Percentiles rank a stretch among this genome's conserved stretches.
Evolutionary conservation across 495 filamentous ascomycete genomes (phyloP).

Genomic region (Oleoguttula mirabilis): DNA sequence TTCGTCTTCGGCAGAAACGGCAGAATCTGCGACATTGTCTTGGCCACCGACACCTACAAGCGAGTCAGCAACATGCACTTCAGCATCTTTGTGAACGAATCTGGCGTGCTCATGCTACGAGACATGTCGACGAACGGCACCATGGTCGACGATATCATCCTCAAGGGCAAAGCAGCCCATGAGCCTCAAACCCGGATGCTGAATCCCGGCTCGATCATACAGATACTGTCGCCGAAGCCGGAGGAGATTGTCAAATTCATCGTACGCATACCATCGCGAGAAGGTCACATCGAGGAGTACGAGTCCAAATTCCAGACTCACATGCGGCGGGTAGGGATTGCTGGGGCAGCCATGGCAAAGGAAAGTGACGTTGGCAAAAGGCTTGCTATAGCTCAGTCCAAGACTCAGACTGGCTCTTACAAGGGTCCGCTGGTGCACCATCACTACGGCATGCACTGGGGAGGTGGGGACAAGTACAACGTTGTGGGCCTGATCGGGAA

Average conservation of each 20-base stretch:
- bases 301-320: conserved; percentile 46
- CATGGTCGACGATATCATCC: conserved; percentile 55
- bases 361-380: neutral
- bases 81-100: conserved; percentile 70
- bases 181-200: conserved; percentile 46
- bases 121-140: conserved; percentile 92
- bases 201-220: conserved; percentile 57
- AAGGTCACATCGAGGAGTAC: conserved; percentile 48
- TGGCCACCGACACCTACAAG: conserved; percentile 40
- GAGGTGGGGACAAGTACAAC: conserved; percentile 72
- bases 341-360: conserved; percentile 5
- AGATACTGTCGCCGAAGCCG: conserved; percentile 43
- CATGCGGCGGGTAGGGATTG: conserved; percentile 21
- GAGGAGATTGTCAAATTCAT: conserved; percentile 53
- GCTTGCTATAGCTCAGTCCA: neutral
- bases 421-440: conserved; percentile 33
- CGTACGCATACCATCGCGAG: conserved; percentile 67
- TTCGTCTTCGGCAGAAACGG: conserved; percentile 77
- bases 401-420: conserved; percentile 15
- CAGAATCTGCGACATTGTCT: conserved; percentile 57
- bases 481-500: conserved; percentile 69
- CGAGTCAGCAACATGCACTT: conserved; percentile 84
- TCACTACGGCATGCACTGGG: conserved; percentile 54
- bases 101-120: conserved; percentile 75
- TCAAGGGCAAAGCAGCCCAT: conserved; percentile 37